Conservation (phyloP, 352 stramenopile genomes). For the Phytopythium cucurbitacearum region DNA sequence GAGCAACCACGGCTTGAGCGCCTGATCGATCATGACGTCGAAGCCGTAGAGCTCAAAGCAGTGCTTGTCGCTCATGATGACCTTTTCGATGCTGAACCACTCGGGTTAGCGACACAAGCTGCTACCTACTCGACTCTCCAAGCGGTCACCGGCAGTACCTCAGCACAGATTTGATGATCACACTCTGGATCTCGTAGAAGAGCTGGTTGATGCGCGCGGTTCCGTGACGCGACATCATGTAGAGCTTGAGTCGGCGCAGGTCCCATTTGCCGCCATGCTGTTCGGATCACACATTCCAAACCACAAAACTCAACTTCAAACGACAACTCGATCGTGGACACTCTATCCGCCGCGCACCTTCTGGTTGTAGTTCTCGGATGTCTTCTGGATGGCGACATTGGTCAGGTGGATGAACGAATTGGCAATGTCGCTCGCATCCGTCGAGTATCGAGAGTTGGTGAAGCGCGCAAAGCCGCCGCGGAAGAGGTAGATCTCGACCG, state of each 20-base stretch:
- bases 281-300: background rate
- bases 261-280: slow-evolving; percentile 91
- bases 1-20: slow-evolving; percentile 89
- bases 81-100: slow-evolving; percentile 76
- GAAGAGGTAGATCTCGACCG: slow-evolving; percentile 91
- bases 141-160: slow-evolving; percentile 19
- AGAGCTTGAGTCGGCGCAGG: slow-evolving; percentile 88
- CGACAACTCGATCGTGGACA: background rate
- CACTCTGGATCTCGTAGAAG: slow-evolving; percentile 89
- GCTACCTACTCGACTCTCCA: background rate
- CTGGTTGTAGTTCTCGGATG: slow-evolving; percentile 92
- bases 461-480: slow-evolving; percentile 90
- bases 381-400: slow-evolving; percentile 95
- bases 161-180: slow-evolving; percentile 83
- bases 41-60: slow-evolving; percentile 96
- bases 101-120: background rate
- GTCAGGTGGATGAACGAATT: slow-evolving; percentile 94
- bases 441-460: slow-evolving; percentile 88
- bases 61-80: slow-evolving; percentile 95
- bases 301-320: background rate
- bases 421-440: slow-evolving; percentile 84
- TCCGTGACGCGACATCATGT: slow-evolving; percentile 89
- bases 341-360: slow-evolving; percentile 14
- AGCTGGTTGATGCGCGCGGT: slow-evolving; percentile 74
- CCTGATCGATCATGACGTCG: slow-evolving; percentile 91